Base-by-base conservation (phyloP, 169 alveolate species). In the Toxoplasma gondii region DNA sequence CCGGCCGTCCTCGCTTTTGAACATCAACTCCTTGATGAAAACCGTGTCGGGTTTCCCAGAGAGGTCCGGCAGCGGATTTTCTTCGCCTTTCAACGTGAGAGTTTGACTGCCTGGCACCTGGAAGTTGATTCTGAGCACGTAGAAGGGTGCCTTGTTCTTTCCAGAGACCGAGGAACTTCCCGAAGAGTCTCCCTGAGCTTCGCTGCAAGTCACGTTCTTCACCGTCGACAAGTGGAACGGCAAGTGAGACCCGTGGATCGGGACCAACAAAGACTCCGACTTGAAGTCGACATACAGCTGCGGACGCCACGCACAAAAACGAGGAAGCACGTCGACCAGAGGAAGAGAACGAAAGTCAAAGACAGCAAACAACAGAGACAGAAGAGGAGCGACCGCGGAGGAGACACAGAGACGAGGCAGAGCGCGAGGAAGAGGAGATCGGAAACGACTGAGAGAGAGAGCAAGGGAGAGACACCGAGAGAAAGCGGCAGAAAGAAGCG, bases 1-100 rank as follows among this genome's bases (percentile, higher is more conserved):
- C 88, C 96, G 97, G 38, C 97, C 97, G 94, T 98, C 99, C 74
- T 97, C 98, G 80, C 99, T 98, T 93, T 98, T 98, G 93, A 98
- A 97, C 93, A 99, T 97, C 39, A 99, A 95, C 95, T 99, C 99
- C 95, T 98, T 98, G 10, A 99, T 96, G 96, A 98, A 98, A 78
- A 99, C 74, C 17, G 86, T 49, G 49, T 92, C 86, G 41, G 78
- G 91, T 38, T 82, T 78, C 7, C 94, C 83, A 0, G 93, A 36
- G 17, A 94, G 67, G 39, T 94, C 96, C 17, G 96, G 96, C 67
- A 94, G 88, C 2, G 92, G 91, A 39, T 94, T 94, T n/a, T 94
- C 94, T 9, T 88, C 93, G 12, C 91, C 96, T 82, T 94, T 94
- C 70, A 39, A 41, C 58, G 96, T 94, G 41, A 88, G 67, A 38